Base-by-base conservation (phyloP, 2,329 filamentous ascomycete species). In the Nothophoma quercina region DNA sequence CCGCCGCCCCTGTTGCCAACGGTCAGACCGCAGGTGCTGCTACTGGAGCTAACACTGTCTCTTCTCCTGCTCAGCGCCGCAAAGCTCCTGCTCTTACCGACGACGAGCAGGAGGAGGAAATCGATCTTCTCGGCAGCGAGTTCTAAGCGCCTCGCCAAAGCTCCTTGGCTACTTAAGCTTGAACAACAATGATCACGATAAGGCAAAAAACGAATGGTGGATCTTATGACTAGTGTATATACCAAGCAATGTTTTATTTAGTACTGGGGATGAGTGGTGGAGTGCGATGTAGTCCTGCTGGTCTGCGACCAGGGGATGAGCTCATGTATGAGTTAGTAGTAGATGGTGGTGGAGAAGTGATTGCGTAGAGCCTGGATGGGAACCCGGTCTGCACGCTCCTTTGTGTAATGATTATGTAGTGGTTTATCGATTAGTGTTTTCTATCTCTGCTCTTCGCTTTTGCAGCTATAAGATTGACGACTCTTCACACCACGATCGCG, bases 91-190 rank as follows among this genome's bases (percentile, higher is more conserved):
- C 36, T 19, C 62, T 73, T 53, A 71, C 68, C 51, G 46, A 71
- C 48, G 70, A 73, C 53, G 70, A 68, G 46, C 59, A 73, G 53
- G 69, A 73, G 62, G 70, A 73, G 62, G 70, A 73, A 60, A 7
- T 70, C 39, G 67, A 62, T 18, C 60, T 68, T 32, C 26, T 67
- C 26, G 59, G 51, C 5, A 57, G 44, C 36, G 64, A 62, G 28
- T 34, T 49, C 44, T 58, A 62, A 50, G 23, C 18, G 10, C n/a
- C 7, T 8, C 18, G 15, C 34, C 34, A 10, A 19, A 34, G 42
- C 23, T 41, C 7, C 12, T 16, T n/a, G 36, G 56, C 48, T 38
- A 46, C 38, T 49, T 51, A 35, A 46, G 21, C 25, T 40, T 51
- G 10, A 29, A n/a, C 8, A 6, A 38, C 36, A 33, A 46, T 23